phyloP scores from a whole-genome alignment of 306 rosid genomes.

The Fagus crenata region DNA sequence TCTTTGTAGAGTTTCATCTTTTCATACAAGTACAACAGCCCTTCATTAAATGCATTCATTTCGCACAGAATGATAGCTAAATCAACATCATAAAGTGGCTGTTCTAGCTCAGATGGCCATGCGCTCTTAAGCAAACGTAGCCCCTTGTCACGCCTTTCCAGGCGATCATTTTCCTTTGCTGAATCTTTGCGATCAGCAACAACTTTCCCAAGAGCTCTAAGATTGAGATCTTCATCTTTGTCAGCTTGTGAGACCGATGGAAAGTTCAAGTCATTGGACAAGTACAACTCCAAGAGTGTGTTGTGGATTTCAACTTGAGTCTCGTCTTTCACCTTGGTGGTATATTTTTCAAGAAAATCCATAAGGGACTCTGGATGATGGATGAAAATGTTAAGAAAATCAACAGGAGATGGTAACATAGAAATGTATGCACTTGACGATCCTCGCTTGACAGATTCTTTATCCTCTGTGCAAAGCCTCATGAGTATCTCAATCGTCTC shows the following conservation, averaged over 20 bases:
- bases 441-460: conserved; percentile 51
- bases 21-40: conserved; percentile 85
- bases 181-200: conserved; percentile 42
- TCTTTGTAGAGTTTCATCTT: conserved; percentile 95
- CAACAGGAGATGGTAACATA: conserved; percentile 97
- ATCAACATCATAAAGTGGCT: conserved; percentile 92
- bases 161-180: conserved; percentile 41
- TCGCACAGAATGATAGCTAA: conserved; percentile 88
- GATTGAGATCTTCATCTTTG: conserved; percentile 43
- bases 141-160: conserved; percentile 76
- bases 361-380: conserved; percentile 88
- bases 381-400: conserved; percentile 89
- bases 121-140: conserved; percentile 63
- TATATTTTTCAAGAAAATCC: conserved; percentile 90
- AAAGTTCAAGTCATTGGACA: conserved; percentile 82
- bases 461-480: conserved; percentile 89
- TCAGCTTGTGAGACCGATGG: conserved; percentile 63
- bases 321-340: conserved; percentile 82
- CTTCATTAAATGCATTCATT: conserved; percentile 87
- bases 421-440: conserved; percentile 53
- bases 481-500: conserved; percentile 90
- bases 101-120: conserved; percentile 82
- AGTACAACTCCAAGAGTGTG: conserved; percentile 87
- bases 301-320: conserved; percentile 97
- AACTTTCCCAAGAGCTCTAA: conserved; percentile 40